Conservation (phyloP, 148 eudicot genomes). For the Arbutus unedo region DNA sequence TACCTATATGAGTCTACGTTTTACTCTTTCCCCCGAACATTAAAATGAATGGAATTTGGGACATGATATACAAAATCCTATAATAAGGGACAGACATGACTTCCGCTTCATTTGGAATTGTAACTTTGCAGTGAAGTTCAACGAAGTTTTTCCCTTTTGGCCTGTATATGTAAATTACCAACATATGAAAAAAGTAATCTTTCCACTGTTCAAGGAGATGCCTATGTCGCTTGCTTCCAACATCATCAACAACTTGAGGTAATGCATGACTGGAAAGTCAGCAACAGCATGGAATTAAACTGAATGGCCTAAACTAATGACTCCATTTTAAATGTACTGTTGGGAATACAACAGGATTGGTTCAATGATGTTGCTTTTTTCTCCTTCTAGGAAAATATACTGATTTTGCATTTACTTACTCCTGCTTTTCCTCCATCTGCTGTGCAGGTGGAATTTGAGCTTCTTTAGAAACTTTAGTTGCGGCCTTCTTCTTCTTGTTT, state of each 20-base stretch:
- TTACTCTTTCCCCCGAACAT: background rate
- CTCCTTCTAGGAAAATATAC: background rate
- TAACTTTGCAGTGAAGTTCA: background rate
- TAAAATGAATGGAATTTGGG: background rate
- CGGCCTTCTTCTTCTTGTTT: constrained; percentile 63
- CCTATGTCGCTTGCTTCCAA: background rate
- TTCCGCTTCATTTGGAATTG: background rate
- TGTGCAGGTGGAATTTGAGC: constrained; percentile 63
- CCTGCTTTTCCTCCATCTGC: constrained; percentile 67
- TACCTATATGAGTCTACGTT: background rate
- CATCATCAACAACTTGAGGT: background rate
- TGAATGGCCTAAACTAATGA: background rate
- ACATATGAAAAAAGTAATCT: background rate
- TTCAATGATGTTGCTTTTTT: background rate
- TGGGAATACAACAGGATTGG: background rate
- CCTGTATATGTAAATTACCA: background rate
- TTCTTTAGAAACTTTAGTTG: constrained; percentile 49
- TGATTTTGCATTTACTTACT: constrained; percentile 31
- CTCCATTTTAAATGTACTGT: background rate
- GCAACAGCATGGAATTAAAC: background rate
- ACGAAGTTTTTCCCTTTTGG: background rate
- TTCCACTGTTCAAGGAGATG: background rate
- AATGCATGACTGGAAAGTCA: background rate
- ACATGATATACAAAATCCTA: too few species aligned
- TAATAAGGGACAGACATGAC: background rate